phyloP scores from a whole-genome alignment of 805 yeast species.

The Nakazawaea siamensis region DNA sequence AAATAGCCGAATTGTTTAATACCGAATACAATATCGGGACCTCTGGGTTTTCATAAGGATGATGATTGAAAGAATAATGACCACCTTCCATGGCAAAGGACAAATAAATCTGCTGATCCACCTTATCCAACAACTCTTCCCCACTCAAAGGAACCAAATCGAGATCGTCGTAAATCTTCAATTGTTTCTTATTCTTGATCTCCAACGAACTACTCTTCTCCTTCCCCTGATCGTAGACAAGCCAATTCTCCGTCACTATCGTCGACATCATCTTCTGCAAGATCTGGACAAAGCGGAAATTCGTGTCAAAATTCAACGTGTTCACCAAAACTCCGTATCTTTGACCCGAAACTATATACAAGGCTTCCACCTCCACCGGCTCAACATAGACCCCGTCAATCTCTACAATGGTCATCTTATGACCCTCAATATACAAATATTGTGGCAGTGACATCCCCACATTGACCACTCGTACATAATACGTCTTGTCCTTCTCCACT shows the following conservation, averaged over 20 bases:
- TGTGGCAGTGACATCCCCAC: slow-evolving; percentile 52
- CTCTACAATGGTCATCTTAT: slow-evolving; percentile 44
- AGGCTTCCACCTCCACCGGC: slow-evolving; percentile 35
- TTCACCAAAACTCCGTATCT: slow-evolving; percentile 32
- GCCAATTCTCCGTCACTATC: slow-evolving; percentile 26
- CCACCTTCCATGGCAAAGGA: slow-evolving; percentile 34
- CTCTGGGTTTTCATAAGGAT: slow-evolving; percentile 27
- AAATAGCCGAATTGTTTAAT: slow-evolving; percentile 20
- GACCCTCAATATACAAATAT: slow-evolving; percentile 42
- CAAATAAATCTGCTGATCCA: slow-evolving; percentile 21
- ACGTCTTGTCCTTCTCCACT: slow-evolving; percentile 35
- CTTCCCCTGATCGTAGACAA: slow-evolving; percentile 17
- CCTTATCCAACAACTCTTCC: slow-evolving; percentile 16
- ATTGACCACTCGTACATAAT: slow-evolving; percentile 40
- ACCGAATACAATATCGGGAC: slow-evolving; percentile 35
- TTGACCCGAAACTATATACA: slow-evolving; percentile 34
- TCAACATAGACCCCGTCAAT: slow-evolving; percentile 51
- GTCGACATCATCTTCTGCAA: slow-evolving; percentile 35
- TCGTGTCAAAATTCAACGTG: slow-evolving; percentile 23
- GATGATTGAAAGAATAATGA: slow-evolving; percentile 33
- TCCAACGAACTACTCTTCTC: slow-evolving; percentile 26
- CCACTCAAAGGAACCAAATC: slow-evolving; percentile 22
- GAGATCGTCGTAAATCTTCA: slow-evolving; percentile 26
- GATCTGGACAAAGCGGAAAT: slow-evolving; percentile 29
- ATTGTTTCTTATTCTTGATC: slow-evolving; percentile 21